Conservation (phyloP, 306 rosid genomes). For the Urtica urens region DNA sequence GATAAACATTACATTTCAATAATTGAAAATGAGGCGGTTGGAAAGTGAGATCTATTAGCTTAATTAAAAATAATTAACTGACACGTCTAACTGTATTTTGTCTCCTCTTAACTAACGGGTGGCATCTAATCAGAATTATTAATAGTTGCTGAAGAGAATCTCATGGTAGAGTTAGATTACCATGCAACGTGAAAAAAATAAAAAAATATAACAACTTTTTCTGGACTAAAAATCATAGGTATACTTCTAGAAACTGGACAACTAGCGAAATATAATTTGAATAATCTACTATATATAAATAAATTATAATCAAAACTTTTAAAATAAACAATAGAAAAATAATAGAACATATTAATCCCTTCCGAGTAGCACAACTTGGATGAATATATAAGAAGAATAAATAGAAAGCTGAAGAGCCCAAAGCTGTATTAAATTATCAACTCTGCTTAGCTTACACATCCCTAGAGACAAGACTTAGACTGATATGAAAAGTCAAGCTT, state of each 20-base stretch:
- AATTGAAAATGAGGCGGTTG: no score
- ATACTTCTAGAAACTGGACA: background rate
- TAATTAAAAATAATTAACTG: no score
- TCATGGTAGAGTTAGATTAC: background rate
- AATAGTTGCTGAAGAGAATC: no score
- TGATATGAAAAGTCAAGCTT: constrained; percentile 54
- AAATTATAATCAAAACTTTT: background rate
- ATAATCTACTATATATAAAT: background rate
- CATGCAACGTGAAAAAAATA: constrained; percentile 21
- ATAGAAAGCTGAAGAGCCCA: constrained; percentile 58
- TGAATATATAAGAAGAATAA: constrained; percentile 30
- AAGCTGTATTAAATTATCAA: constrained; percentile 29
- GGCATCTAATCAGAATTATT: no score
- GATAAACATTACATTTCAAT: no score
- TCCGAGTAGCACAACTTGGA: constrained; percentile 29
- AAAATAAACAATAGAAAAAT: background rate
- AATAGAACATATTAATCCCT: constrained; percentile 1
- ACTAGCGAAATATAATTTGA: constrained; percentile 8
- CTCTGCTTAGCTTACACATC: constrained; percentile 31
- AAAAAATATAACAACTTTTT: constrained; percentile 45
- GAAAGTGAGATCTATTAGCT: no score
- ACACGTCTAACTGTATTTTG: no score
- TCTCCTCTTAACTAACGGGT: no score
- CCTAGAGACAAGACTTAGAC: constrained; percentile 45
- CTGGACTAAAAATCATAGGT: constrained; percentile 26